phyloP scores from a whole-genome alignment of 2,329 filamentous ascomycete species.

The Neofusicoccum ribis region DNA sequence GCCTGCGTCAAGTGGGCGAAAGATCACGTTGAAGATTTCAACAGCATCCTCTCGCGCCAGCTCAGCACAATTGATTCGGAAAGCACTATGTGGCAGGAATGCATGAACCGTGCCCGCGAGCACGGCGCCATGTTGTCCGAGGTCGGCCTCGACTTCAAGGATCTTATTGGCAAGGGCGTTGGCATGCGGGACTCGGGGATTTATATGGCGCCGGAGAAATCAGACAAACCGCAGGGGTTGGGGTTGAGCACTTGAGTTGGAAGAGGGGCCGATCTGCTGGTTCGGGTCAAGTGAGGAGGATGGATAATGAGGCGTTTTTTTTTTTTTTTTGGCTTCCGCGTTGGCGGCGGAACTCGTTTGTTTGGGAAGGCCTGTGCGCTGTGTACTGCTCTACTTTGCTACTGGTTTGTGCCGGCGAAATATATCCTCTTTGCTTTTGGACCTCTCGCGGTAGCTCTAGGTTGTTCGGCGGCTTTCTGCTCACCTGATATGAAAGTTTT shows the following conservation, averaged over 20 bases:
- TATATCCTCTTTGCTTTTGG: neutral
- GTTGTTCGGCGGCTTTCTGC: too few relatives aligned
- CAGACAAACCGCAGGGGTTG: neutral
- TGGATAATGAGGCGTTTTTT: neutral
- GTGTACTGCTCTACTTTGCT: too few relatives aligned
- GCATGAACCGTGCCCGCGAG: slow-evolving; percentile 76
- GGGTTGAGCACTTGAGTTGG: neutral
- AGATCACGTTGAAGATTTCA: slow-evolving; percentile 88
- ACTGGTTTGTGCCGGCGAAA: neutral
- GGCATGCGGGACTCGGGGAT: slow-evolving; percentile 8
- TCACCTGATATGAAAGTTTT: too few relatives aligned
- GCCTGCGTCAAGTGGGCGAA: slow-evolving; percentile 99
- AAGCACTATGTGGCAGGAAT: slow-evolving; percentile 77
- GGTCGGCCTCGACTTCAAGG: slow-evolving; percentile 86
- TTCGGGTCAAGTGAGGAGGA: neutral
- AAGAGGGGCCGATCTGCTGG: neutral
- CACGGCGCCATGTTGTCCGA: slow-evolving; percentile 79
- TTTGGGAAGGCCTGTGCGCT: neutral
- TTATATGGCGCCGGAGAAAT: neutral
- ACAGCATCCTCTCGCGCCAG: slow-evolving; percentile 76
- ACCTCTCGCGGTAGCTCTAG: neutral
- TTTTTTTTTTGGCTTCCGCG: neutral
- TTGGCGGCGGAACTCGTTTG: neutral
- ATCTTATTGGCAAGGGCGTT: slow-evolving; percentile 63
- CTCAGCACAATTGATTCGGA: slow-evolving; percentile 79